These are phyloP conservation scores for Arthrobotrys sinensis DNA, from an alignment of 2,329 filamentous ascomycete genomes.

Conservation along the genomic window DNA sequence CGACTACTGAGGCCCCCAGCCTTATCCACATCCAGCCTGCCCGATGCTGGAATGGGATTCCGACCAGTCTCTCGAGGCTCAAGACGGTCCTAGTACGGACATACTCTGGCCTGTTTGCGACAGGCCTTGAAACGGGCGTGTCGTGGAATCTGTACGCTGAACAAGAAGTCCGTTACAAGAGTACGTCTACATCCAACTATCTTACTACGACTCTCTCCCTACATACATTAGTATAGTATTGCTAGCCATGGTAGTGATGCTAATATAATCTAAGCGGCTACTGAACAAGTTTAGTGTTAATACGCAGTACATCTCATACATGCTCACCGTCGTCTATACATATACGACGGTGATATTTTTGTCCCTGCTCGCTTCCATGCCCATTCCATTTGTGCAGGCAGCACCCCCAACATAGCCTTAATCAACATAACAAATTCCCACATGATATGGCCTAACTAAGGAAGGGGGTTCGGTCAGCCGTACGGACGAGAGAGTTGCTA, in stretches of 20 bases:
- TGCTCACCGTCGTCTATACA: constrained; percentile 5
- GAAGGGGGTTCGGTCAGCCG: constrained; percentile 16
- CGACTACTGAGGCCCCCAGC: constrained; percentile 32
- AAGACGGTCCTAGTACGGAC: constrained; percentile 22
- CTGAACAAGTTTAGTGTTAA: neutral
- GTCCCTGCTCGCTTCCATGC: constrained; percentile 15
- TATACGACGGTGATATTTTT: constrained; percentile 42
- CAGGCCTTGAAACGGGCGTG: constrained; percentile 23
- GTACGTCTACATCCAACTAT: neutral
- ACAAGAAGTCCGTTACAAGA: constrained; percentile 34
- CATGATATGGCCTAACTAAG: constrained; percentile 13
- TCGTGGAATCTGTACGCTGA: constrained; percentile 34
- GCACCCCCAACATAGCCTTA: constrained; percentile 24
- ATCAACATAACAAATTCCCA: constrained; percentile 31
- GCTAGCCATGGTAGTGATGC: constrained; percentile 3
- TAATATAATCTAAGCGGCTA: constrained; percentile 19
- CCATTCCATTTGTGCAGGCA: constrained; percentile 14
- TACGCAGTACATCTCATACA: constrained; percentile 7
- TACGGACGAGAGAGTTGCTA: constrained; percentile 6
- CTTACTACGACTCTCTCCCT: no score
- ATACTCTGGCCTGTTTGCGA: constrained; percentile 24
- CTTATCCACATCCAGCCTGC: constrained; percentile 26
- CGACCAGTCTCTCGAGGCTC: constrained; percentile 17
- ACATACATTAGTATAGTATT: no score
- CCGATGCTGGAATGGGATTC: constrained; percentile 23